Percentiles rank a stretch among this genome's conserved stretches.
These are phyloP conservation scores for Davidsoniella virescens DNA, from an alignment of 2,329 filamentous ascomycete species.

Conservation along the genomic window DNA sequence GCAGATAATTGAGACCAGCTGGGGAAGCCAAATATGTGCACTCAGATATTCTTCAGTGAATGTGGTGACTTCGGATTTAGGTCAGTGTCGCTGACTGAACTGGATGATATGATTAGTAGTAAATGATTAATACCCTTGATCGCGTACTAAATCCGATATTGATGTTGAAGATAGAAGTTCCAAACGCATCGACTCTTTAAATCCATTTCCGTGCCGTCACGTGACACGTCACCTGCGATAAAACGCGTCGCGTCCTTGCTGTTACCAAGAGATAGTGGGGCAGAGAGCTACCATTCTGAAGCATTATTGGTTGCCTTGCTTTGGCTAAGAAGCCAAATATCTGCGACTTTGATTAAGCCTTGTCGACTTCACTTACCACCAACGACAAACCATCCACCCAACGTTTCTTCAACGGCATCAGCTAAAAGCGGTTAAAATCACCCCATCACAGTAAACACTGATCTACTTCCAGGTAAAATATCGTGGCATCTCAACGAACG, in stretches of 20 bases:
- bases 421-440: too few species aligned
- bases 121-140: background rate
- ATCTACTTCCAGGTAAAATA: too few species aligned
- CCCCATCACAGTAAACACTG: too few species aligned
- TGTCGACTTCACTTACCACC: background rate
- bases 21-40: background rate
- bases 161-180: conserved; percentile 5
- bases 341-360: conserved; percentile 3
- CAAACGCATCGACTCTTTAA: conserved; percentile 8
- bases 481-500: too few species aligned
- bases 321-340: background rate
- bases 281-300: background rate
- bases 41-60: background rate
- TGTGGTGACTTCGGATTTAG: background rate
- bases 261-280: conserved; percentile 5
- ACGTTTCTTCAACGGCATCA: too few species aligned
- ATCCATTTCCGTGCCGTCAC: conserved; percentile 10
- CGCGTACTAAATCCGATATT: conserved; percentile 3
- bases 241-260: background rate
- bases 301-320: conserved; percentile 10
- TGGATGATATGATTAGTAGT: background rate
- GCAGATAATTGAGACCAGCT: too few species aligned
- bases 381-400: background rate
- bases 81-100: background rate
- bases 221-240: conserved; percentile 6